Percentiles rank a stretch among this genome's conserved stretches.
Conservation (phyloP, 2,329 filamentous ascomycete genomes). For the Lasiodiplodia sp. region DNA sequence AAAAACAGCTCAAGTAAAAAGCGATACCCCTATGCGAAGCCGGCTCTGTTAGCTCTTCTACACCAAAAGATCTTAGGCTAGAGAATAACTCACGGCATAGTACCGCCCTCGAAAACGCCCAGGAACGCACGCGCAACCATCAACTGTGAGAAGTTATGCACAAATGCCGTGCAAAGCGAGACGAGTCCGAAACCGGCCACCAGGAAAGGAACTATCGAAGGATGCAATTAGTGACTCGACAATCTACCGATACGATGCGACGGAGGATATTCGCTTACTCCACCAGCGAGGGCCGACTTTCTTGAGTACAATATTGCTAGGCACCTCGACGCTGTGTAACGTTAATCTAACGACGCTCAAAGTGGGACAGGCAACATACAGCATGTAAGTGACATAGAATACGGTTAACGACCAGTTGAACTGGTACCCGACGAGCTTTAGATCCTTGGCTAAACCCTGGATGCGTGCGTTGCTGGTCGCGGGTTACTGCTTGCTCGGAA, state of each 20-base stretch:
- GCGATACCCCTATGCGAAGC: constrained; percentile 54
- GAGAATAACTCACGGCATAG: constrained; percentile 55
- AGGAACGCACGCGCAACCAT: constrained; percentile 58
- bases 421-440: constrained; percentile 57
- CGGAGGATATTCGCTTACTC: constrained; percentile 6
- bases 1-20: constrained; percentile 64
- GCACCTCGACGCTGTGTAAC: constrained; percentile 55
- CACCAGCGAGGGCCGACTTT: constrained; percentile 60
- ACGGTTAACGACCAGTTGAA: constrained; percentile 67
- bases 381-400: constrained; percentile 65
- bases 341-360: constrained; percentile 37
- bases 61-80: not conserved
- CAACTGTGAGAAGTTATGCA: constrained; percentile 56
- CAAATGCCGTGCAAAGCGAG: constrained; percentile 63
- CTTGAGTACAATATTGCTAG: constrained; percentile 64
- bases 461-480: constrained; percentile 48
- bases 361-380: constrained; percentile 43
- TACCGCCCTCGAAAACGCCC: constrained; percentile 64
- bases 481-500: not conserved
- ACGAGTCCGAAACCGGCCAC: constrained; percentile 64
- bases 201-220: constrained; percentile 55
- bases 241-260: not conserved
- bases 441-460: constrained; percentile 59
- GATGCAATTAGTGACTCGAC: not conserved
- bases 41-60: not conserved